phyloP scores from a whole-genome alignment of 306 rosid genomes.

The Pterocarpus santalinus region DNA sequence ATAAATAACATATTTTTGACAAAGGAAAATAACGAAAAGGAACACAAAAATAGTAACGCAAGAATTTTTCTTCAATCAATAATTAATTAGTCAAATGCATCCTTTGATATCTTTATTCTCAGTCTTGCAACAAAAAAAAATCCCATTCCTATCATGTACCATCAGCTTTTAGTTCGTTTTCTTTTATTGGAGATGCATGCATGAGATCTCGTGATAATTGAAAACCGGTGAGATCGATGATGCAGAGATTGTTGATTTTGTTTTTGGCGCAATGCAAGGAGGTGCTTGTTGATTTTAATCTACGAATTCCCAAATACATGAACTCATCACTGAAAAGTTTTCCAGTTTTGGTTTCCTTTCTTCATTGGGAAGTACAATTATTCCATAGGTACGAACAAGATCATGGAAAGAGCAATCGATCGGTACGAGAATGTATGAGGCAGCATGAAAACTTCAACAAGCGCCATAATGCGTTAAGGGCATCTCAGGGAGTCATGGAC shows the following conservation, averaged over 20 bases:
- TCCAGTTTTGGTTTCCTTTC: slow-evolving; percentile 26
- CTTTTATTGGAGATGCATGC: not conserved
- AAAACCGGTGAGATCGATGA: not conserved
- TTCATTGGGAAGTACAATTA: slow-evolving; percentile 39
- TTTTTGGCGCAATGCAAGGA: too few species aligned
- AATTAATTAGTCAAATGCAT: too few species aligned
- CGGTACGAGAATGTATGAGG: slow-evolving; percentile 35
- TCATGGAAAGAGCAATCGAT: not conserved
- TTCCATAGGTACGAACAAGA: slow-evolving; percentile 21
- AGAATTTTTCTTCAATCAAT: too few species aligned
- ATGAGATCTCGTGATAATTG: not conserved
- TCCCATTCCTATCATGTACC: not conserved
- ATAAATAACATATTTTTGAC: not conserved
- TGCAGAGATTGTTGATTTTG: not conserved
- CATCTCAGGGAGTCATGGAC: slow-evolving; percentile 54
- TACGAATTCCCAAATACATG: not conserved
- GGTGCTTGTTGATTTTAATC: not conserved
- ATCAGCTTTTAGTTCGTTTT: not conserved
- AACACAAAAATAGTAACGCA: not conserved
- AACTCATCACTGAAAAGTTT: not conserved
- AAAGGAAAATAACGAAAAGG: not conserved
- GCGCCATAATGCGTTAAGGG: slow-evolving; percentile 55
- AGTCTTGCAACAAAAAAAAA: not conserved
- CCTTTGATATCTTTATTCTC: not conserved
- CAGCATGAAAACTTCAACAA: slow-evolving; percentile 44